Evolutionary conservation across 2,329 filamentous ascomycete species (phyloP), one percentile per base, ranked within the genome.

Genomic region (Stenocarpella maydis): DNA sequence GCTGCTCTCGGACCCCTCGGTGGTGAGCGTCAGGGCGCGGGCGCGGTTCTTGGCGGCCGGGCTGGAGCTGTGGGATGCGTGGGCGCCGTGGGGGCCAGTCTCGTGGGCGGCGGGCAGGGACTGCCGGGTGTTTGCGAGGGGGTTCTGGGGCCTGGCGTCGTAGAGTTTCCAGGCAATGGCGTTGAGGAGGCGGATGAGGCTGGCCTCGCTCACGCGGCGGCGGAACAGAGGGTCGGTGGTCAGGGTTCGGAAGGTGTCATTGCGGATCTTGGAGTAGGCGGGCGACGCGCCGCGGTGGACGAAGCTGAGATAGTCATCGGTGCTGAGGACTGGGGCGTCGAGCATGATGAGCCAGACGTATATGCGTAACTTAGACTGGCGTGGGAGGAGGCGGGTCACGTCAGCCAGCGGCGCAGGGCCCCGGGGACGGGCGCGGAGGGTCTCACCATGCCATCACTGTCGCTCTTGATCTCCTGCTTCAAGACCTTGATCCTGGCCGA

Each of bases 171-270:
- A 99, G 41, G 95, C 95, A 53, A 97, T 90, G 28, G 96, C 96
- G 78, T 99, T 99, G 69, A 99, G 88, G 5, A 99, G 87, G 15
- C 96, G 92, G 71, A 97, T 98, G 50, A 99, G 83, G 79, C 93
- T 97, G 71, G 97, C 97, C 80, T 99, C 96, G 69, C 94, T 97
- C 70, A 99, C 96, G 69, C 95, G 92, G 39, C 96, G 90, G 71
- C 96, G 93, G 84, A 98, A 99, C 43, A 99, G 88, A n/a, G 95
- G 95, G 77, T 99, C 96, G 64, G 95, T 98, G 39, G 96, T 96
- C 67, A 99, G 86, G 0, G 96, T 99, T 75, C 96, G 93, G 80
- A 98, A 98, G 49, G 96, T 98, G 80, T 99, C 96, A 81, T 99
- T 98, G 78, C 95, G 93, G 78, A 99, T 99, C 83, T 99, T 99